Evolutionary conservation across 345 rosid species (phyloP).

Genomic region (Linum tenue): DNA sequence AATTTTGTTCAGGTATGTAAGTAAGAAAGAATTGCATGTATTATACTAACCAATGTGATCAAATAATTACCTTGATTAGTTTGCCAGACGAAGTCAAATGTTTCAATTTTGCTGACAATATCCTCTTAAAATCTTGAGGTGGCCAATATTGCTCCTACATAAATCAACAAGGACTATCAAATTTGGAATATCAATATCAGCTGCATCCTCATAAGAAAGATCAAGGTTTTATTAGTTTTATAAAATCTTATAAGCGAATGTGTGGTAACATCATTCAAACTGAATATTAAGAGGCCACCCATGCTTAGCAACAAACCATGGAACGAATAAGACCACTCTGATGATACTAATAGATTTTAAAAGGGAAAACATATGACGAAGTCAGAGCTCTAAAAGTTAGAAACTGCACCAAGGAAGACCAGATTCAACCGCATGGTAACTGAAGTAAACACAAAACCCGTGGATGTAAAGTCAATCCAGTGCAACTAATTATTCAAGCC

Average conservation of each 20-base stretch:
- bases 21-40: too few relatives aligned
- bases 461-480: neutral
- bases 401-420: too few relatives aligned
- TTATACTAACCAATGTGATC: too few relatives aligned
- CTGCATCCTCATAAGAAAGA: neutral
- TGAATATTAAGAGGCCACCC: neutral
- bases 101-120: constrained; percentile 76
- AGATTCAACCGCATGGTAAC: too few relatives aligned
- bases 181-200: constrained; percentile 6
- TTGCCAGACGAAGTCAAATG: constrained; percentile 62
- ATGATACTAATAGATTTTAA: too few relatives aligned
- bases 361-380: too few relatives aligned
- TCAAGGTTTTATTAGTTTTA: neutral
- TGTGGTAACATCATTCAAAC: neutral
- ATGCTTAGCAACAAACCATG: neutral
- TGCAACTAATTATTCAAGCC: neutral
- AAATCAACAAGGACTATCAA: constrained; percentile 5
- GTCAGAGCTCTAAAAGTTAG: too few relatives aligned
- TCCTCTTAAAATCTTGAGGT: constrained; percentile 79
- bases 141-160: constrained; percentile 89
- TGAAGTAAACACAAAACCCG: too few relatives aligned
- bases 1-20: too few relatives aligned
- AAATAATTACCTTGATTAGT: constrained; percentile 60
- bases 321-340: neutral
- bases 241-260: neutral